A percentile compares a stretch with the other conserved stretches of the same genome.
Conservation (phyloP, 257 asterid species). For the Solanum arcanum region DNA sequence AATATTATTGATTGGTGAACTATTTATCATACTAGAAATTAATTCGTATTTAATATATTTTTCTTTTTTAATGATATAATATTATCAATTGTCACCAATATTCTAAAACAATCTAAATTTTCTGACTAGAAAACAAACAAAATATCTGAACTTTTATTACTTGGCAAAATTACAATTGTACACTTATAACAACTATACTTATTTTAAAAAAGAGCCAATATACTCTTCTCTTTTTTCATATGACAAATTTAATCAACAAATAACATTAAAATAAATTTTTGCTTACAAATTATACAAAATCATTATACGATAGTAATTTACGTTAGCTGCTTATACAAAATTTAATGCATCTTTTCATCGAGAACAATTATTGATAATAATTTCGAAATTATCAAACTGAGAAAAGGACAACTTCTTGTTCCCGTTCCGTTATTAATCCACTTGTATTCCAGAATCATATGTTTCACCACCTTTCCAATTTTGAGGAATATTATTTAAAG, state of each 20-base stretch:
- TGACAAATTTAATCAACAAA: background rate
- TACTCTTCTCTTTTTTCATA: background rate
- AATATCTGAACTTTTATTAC: background rate
- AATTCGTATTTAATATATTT: no score
- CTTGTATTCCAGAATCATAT: conserved; percentile 77
- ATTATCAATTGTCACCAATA: no score
- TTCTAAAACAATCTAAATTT: no score
- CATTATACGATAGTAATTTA: background rate
- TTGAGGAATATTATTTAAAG: conserved; percentile 44
- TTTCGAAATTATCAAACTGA: background rate
- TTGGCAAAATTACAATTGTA: background rate
- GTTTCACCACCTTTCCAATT: conserved; percentile 70
- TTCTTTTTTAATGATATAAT: no score
- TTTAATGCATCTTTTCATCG: background rate
- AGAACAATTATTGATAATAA: background rate
- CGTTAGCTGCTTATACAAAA: background rate
- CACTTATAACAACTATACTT: background rate
- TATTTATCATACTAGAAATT: no score
- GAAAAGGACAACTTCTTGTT: background rate
- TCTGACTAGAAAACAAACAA: background rate
- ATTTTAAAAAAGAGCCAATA: background rate
- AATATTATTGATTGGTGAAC: no score
- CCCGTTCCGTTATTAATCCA: background rate
- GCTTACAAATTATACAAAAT: background rate
- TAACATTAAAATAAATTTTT: background rate